These are phyloP conservation scores for Globisporangium recalcitrans DNA, from an alignment of 352 stramenopile genomes.

Conservation along the genomic window DNA sequence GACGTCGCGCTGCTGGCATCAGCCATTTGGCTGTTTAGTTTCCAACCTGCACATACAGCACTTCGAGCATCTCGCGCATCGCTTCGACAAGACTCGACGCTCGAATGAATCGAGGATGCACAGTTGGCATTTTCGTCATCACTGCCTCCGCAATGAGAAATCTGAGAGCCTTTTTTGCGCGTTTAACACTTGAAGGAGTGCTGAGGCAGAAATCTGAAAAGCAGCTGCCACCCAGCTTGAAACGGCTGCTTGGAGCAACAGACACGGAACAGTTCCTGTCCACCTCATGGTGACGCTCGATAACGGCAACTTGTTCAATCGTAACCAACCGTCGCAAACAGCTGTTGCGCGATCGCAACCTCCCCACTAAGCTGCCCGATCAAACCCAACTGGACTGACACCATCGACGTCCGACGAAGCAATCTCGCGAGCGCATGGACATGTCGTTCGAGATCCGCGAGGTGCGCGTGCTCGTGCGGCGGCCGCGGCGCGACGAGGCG, in stretches of 20 bases:
- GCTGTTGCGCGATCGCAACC: neutral
- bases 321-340: neutral
- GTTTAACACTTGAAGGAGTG: too few species aligned
- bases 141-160: too few species aligned
- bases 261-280: too few species aligned
- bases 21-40: neutral
- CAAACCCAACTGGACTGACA: neutral
- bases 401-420: neutral
- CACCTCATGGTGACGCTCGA: neutral
- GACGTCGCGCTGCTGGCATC: neutral
- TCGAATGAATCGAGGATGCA: too few species aligned
- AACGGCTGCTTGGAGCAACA: too few species aligned
- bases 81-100: too few species aligned
- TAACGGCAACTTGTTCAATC: neutral
- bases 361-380: neutral
- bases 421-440: neutral
- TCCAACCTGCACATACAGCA: too few species aligned
- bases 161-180: too few species aligned
- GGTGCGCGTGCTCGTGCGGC: constrained; percentile 38
- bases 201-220: too few species aligned
- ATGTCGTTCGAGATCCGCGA: constrained; percentile 26
- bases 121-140: too few species aligned
- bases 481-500: constrained; percentile 25
- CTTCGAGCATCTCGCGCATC: too few species aligned
- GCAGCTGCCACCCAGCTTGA: too few species aligned